Percentiles rank a stretch among this genome's conserved stretches.
phyloP scores from a whole-genome alignment of 768 basidiomycete species.

The Leccinum incarnatum region DNA sequence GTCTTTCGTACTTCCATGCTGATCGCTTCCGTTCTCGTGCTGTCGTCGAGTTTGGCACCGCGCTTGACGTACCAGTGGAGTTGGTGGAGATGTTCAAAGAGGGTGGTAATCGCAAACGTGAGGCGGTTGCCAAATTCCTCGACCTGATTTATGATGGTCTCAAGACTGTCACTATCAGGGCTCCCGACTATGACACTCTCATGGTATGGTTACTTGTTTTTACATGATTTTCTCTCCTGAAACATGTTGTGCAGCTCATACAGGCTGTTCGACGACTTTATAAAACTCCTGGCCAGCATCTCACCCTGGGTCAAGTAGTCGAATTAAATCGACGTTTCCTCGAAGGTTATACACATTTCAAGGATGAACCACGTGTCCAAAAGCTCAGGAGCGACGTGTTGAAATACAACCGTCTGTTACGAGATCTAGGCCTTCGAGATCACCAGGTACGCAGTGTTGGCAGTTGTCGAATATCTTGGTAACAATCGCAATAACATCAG shows the following conservation, averaged over 20 bases:
- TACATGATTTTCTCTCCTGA: slow-evolving; percentile 1
- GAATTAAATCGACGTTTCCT: slow-evolving; percentile 91
- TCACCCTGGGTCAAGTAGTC: slow-evolving; percentile 93
- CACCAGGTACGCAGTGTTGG: slow-evolving; percentile 63
- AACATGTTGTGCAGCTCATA: slow-evolving; percentile 59
- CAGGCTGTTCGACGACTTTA: slow-evolving; percentile 94
- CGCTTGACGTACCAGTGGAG: slow-evolving; percentile 88
- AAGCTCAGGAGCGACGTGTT: slow-evolving; percentile 76
- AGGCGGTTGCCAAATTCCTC: slow-evolving; percentile 85
- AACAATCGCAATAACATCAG: slow-evolving; percentile 32
- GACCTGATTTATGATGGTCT: slow-evolving; percentile 90
- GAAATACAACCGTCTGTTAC: slow-evolving; percentile 84
- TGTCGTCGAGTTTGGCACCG: slow-evolving; percentile 93
- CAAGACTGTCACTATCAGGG: slow-evolving; percentile 93
- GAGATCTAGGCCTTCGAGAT: slow-evolving; percentile 89
- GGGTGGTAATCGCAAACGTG: slow-evolving; percentile 84
- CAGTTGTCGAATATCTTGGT: neutral
- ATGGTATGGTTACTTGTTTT: slow-evolving; percentile 61
- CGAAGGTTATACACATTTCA: slow-evolving; percentile 89
- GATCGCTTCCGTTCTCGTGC: slow-evolving; percentile 93
- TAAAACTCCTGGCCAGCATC: slow-evolving; percentile 89
- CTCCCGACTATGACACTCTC: slow-evolving; percentile 95
- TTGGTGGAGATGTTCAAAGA: slow-evolving; percentile 87
- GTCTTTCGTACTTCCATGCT: slow-evolving; percentile 71
- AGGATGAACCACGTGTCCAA: slow-evolving; percentile 87